Percentiles rank a stretch among this genome's conserved stretches.
Evolutionary conservation across 164 flowering plant species (phyloP).

Genomic region (Kalanchoe fedtschenkoi): DNA sequence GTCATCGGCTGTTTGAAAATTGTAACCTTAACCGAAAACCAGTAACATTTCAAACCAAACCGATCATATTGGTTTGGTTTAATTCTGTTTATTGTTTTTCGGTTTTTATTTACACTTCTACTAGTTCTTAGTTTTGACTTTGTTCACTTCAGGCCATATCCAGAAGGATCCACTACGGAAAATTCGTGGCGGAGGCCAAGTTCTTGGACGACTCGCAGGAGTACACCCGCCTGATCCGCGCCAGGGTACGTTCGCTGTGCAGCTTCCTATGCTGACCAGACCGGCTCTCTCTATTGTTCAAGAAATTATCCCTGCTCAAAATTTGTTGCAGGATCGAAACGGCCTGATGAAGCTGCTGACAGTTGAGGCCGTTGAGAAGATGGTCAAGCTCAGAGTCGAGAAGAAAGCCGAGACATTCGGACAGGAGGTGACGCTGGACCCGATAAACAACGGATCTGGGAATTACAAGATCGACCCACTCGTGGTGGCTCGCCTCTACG

Average conservation of each 20-base stretch:
- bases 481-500: conserved; percentile 45
- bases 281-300: too few relatives aligned
- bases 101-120: too few relatives aligned
- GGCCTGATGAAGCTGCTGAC: conserved; percentile 72
- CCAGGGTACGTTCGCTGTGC: too few relatives aligned
- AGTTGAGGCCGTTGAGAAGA: conserved; percentile 47
- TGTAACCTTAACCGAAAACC: too few relatives aligned
- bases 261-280: too few relatives aligned
- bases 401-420: conserved; percentile 68
- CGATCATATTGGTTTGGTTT: too few relatives aligned
- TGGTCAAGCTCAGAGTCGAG: conserved; percentile 62
- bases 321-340: conserved; percentile 45
- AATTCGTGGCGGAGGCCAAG: conserved; percentile 87
- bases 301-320: not conserved
- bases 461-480: conserved; percentile 57
- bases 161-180: conserved; percentile 82
- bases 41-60: too few relatives aligned
- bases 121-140: not conserved
- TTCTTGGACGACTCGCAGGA: conserved; percentile 61
- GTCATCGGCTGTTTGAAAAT: too few relatives aligned
- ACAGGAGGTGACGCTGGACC: conserved; percentile 45
- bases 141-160: conserved; percentile 52
- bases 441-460: conserved; percentile 1
- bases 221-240: conserved; percentile 50
- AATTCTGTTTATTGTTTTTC: too few relatives aligned